These are phyloP conservation scores for Talaromyces rugulosus DNA, from an alignment of 2,329 filamentous ascomycete genomes.

Conservation along the genomic window DNA sequence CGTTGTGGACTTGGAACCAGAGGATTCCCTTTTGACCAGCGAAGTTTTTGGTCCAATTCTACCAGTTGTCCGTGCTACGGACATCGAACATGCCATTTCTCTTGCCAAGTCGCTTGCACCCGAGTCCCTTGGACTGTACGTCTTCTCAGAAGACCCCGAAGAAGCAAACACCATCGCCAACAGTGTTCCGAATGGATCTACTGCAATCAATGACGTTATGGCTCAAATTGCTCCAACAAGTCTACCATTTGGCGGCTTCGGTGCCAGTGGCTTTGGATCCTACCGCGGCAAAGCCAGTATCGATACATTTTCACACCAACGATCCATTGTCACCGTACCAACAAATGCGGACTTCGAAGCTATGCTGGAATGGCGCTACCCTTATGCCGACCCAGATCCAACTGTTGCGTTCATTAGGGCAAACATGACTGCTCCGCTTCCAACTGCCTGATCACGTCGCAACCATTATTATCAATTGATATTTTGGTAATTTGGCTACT, in stretches of 20 bases:
- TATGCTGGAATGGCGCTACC: conserved; percentile 7
- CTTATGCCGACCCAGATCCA: conserved; percentile 4
- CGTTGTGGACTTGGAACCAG: neutral
- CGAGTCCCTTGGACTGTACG: conserved; percentile 1
- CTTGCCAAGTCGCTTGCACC: neutral
- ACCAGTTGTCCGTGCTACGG: neutral
- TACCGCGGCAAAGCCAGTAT: conserved; percentile 8
- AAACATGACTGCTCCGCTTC: conserved; percentile 5
- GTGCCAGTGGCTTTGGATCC: conserved; percentile 2
- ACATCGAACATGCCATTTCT: conserved; percentile 1
- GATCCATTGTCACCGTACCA: conserved; percentile 3
- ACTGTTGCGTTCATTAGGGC: conserved; percentile 3
- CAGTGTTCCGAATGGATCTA: conserved; percentile 3
- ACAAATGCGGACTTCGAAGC: conserved; percentile 4
- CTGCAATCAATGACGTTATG: conserved; percentile 2
- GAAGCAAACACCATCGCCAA: conserved; percentile 5
- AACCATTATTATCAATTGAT: neutral
- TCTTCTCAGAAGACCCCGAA: conserved; percentile 4
- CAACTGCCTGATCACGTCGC: neutral
- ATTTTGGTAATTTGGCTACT: neutral
- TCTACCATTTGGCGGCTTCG: neutral
- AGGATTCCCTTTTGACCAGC: neutral
- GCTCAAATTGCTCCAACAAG: conserved; percentile 2
- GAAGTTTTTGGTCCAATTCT: conserved; percentile 5
- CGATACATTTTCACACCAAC: conserved; percentile 4